Base-by-base conservation (phyloP, 371 early-diverging fungal species). In the Apophysomyces elegans region DNA sequence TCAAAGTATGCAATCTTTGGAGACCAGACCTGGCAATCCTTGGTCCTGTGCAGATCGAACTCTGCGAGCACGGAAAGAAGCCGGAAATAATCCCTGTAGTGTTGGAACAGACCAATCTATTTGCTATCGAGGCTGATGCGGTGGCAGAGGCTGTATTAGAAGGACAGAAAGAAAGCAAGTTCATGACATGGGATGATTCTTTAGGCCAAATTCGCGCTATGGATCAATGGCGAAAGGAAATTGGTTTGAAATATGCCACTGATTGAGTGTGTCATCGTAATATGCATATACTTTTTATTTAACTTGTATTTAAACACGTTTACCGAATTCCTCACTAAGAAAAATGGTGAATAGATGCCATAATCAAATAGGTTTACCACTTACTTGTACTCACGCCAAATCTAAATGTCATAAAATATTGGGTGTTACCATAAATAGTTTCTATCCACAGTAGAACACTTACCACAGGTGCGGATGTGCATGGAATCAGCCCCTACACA, bases 391-490 rank as follows among this genome's bases (percentile, higher is more conserved):
- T 83, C 83, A 73, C 83, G 80, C 83, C 83, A 83, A 65, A 83
- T 83, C 81, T 81, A 71, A 68, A 54, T 37, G 57, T 46, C 37
- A 65, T 35, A 63, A 21, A 12, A 13, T 13, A 41, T 0, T 13
- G 8, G 41, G 37, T 56, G 37, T 37, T 14, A 41, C 32, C 46
- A 46, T n/a, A 46, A 58, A 43, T 4, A 46, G 54, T 12, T 35
- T 1, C 21, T 43, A 44, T 2, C 43, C 1, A 36, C 2, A 59
- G 2, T 62, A n/a, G 18, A 58, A 46, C 41, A 70, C 78, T 74
- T 83, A 94, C 92, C 41, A 94, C 94, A 21, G 95, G 91, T 16
- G 95, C 95, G 63, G 91, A 91, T 21, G 96, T 96, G 70, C 91
- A 92, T n/a, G 98, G 97, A 69, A 97, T 93, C 73, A 93, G 73